Percentiles rank a stretch among this genome's conserved stretches.
phyloP scores from a whole-genome alignment of 345 rosid species.

The Raphanus sativus region DNA sequence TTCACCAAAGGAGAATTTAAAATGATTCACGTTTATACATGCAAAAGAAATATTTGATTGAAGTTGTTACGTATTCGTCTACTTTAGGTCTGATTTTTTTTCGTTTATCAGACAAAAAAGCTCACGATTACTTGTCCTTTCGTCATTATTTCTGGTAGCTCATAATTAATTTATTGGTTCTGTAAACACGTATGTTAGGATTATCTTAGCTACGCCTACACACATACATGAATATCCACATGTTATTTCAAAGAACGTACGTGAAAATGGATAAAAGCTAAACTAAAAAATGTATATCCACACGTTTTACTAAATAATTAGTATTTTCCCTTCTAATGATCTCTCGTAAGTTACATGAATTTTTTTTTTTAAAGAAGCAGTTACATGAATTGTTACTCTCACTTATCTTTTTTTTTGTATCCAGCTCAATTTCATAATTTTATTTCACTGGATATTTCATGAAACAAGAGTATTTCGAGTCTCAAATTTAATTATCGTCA shows the following conservation, averaged over 20 bases:
- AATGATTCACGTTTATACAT: conserved; percentile 19
- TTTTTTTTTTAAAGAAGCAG: no score
- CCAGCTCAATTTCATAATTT: background rate
- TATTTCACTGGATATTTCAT: background rate
- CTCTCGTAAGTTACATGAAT: no score
- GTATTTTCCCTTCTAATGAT: background rate
- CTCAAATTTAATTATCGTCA: background rate
- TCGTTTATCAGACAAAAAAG: background rate
- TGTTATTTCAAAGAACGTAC: background rate
- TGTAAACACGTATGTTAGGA: background rate
- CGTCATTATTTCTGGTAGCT: background rate
- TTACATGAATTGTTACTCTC: no score
- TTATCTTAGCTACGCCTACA: background rate
- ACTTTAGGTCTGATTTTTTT: background rate
- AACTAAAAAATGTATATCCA: no score
- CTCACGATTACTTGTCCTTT: conserved; percentile 1
- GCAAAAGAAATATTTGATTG: background rate
- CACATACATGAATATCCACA: background rate
- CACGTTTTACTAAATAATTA: no score
- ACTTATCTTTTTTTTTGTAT: background rate
- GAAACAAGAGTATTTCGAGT: background rate
- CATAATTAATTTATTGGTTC: background rate
- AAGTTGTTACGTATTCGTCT: background rate
- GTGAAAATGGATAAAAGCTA: background rate
- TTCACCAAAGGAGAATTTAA: conserved; percentile 16